Evolutionary conservation across 2,329 filamentous ascomycete genomes (phyloP), one percentile per base, ranked within the genome.

Genomic region (Myriosclerotinia duriaeana): DNA sequence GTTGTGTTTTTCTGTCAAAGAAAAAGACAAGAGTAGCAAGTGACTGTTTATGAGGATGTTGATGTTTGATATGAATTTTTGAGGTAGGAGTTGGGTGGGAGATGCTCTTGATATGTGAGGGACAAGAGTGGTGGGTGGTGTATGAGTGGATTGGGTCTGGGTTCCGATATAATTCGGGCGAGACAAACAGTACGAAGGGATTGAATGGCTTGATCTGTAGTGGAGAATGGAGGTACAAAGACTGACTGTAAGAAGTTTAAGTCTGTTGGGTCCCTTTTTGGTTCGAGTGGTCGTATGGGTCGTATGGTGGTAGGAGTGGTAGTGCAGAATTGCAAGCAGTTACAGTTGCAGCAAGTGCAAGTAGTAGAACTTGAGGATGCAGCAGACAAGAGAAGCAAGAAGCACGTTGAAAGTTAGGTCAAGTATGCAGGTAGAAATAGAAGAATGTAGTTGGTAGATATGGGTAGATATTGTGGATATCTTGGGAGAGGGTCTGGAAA

Each of bases 101-200:
- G 30, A 53, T 61, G 34, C 26, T 61, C 46, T 66, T 61, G 48
- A 66, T 66, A 66, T 66, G 64, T 66, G 64, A 66, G 64, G 64
- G 64, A 61, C 64, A 61, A 66, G 48, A 65, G 48, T 61, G 48
- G 46, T 60, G 54, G 48, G 46, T 60, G 54, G 54, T 40, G 40
- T 61, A 26, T 60, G 64, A 61, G 58, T 61, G 58, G 58, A n/a
- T 61, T 61, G 6, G 34, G 46, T 53, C 55, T 50, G 44, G 36
- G 26, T 66, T 61, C 64, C 64, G 64, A 66, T 66, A 44, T 53
- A 60, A 44, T 26, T 61, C 64, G 64, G 64, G 15, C 40, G 26
- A 64, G 62, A 66, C 64, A 66, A 66, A 66, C 64, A 61, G 64
- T 38, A 30, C 12, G 50, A 9, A 22, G n/a, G 60, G 60, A 63